Conservation (phyloP, 2,329 filamentous ascomycete species). For the Exophiala oligosperma region DNA sequence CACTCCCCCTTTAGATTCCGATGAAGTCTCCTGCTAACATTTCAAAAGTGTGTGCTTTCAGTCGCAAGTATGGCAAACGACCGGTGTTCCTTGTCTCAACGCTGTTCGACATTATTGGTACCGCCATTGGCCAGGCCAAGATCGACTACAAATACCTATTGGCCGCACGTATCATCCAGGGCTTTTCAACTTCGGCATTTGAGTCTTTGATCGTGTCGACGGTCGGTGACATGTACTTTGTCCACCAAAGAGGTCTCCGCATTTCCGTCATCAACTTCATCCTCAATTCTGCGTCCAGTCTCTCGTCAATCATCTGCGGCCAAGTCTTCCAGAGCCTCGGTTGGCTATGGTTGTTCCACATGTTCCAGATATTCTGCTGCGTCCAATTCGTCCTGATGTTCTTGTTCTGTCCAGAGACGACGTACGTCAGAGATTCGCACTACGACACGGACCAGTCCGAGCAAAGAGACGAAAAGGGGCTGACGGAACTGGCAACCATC, state of each 20-base stretch:
- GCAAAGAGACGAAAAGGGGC: conserved; percentile 13
- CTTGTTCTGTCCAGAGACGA: conserved; percentile 33
- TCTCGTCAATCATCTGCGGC: conserved; percentile 40
- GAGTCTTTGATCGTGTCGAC: conserved; percentile 52
- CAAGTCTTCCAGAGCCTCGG: conserved; percentile 28
- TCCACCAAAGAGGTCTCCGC: conserved; percentile 26
- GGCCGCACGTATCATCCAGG: conserved; percentile 27
- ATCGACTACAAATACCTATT: conserved; percentile 27
- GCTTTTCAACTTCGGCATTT: conserved; percentile 47
- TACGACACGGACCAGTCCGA: conserved; percentile 29
- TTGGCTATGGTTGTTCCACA: conserved; percentile 29
- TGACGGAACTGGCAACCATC: conserved; percentile 18
- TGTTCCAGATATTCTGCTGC: conserved; percentile 33
- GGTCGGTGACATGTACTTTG: conserved; percentile 45
- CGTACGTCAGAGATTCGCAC: conserved; percentile 29
- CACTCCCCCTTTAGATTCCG: neutral
- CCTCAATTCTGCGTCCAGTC: conserved; percentile 31
- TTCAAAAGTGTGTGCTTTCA: conserved; percentile 37
- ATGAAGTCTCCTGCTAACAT: neutral
- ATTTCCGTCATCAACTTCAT: conserved; percentile 28
- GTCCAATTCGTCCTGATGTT: conserved; percentile 33
- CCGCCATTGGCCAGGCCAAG: conserved; percentile 25
- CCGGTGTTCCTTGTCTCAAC: conserved; percentile 30
- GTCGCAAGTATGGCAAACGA: conserved; percentile 44
- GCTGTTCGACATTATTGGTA: conserved; percentile 27